Evolutionary conservation across 495 filamentous ascomycete species (phyloP), one percentile per base, ranked within the genome.

Genomic region (Hypoxylon fragiforme): DNA sequence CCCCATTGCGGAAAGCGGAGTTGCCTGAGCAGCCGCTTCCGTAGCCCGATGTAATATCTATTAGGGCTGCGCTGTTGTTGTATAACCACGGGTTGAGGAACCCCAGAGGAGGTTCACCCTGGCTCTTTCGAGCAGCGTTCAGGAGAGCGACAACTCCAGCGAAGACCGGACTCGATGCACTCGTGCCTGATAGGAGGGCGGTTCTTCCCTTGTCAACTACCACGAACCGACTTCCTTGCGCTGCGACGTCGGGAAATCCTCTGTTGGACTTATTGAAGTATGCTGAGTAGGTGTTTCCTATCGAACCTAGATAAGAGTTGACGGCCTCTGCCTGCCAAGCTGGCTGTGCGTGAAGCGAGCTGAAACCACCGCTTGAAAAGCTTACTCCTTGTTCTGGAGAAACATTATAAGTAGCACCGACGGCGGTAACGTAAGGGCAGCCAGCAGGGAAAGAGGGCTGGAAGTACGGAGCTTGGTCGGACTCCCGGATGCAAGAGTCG

Each of bases 371-470:
- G 36, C 82, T 85, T 2, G 81, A 84, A 22, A 79, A 79, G 64
- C 82, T 81, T 50, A 66, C 77, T 4, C 75, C 84, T 7, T 70
- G 58, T 57, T 90, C 87, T 14, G 88, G 87, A 3, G 65, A 60
- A 11, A 77, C 71, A 37, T 73, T 62, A 32, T 71, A 72, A 1
- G 86, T 90, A 12, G 80, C 87, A 2, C 88, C 85, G 20, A 90
- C 86, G 0, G 85, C 68, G 1, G 88, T 91, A 2, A 90, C 80
- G 64, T 82, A 92, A 0, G 88, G 88, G 64, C 88, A 91, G 20
- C 78, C 68, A 3, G 81, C 86, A 0, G 88, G 88, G 77, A 91
- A 91, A 16, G 78, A 80, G 5, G 87, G 81, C 1, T 81, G 76
- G 75, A 90, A 90, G 47, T 81, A 79, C 0, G 82, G 83, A 1